Evolutionary conservation across 2,329 filamentous ascomycete species (phyloP), one percentile per base, ranked within the genome.

Genomic region (Fusarium nygamai): DNA sequence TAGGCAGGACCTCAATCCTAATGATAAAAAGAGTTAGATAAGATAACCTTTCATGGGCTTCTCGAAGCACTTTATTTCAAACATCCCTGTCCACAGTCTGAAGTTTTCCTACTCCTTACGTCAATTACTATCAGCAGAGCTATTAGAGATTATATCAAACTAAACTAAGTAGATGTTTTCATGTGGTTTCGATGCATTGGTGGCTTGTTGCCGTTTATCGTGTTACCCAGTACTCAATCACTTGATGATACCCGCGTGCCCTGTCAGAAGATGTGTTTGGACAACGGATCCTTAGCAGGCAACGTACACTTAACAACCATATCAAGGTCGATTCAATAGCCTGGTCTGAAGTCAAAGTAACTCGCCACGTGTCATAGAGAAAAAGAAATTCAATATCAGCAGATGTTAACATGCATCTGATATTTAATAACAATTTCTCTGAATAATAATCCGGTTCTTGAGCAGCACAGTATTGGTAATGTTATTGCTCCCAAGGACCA

Each of bases 371-470:
- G 11, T 46, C 27, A 19, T 12, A 46, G 20, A 12, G 19, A 20
- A 8, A 11, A 27, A 3, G 1, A 17, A 1, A 6, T 46, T 20
- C 24, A 13, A n/a, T n/a, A n/a, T n/a, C n/a, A n/a, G n/a, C n/a
- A n/a, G n/a, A n/a, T n/a, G n/a, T n/a, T n/a, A n/a, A n/a, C n/a
- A n/a, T n/a, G n/a, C n/a, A n/a, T n/a, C n/a, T n/a, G n/a, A n/a
- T n/a, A n/a, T n/a, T n/a, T n/a, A 14, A n/a, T 34, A 9, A n/a
- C 8, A 41, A 41, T n/a, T n/a, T n/a, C n/a, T n/a, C 14, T 5
- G 12, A 11, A 16, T 48, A 8, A 5, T 11, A 22, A 48, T n/a
- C 20, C 20, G 7, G 17, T 36, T 17, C 19, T 36, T 36, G 36
- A 36, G 36, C 17, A 36, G 36, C 36, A 36, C 36, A 17, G 17